Evolutionary conservation across 2,329 filamentous ascomycete genomes (phyloP), one percentile per base, ranked within the genome.

Genomic region (Nemania sp.): DNA sequence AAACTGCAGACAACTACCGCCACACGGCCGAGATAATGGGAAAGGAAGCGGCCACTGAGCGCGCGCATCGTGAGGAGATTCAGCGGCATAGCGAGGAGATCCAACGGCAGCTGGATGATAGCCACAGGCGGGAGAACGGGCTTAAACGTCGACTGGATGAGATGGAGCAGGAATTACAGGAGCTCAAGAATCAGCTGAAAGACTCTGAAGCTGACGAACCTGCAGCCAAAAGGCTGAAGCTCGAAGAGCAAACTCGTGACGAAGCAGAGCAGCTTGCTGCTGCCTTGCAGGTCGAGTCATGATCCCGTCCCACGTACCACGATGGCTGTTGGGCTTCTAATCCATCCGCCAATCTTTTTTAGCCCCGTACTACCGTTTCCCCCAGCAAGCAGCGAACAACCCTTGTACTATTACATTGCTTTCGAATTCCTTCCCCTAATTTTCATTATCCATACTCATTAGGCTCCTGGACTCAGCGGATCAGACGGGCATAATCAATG

Each of bases 131-230:
- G 30, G 91, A 95, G 71, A 89, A 91, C 54, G 88, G 86, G 52
- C 79, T 96, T 31, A 95, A 95, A 74, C 82, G 88, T 45, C 84
- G 89, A 45, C 77, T 96, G n/a, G 88, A 90, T 52, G 90, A 95
- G 62, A 76, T 91, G 37, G 89, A 93, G 67, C 78, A 80, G 31
- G 81, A 83, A 68, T 63, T 66, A 20, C 60, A 66, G 41, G 68
- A 70, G 9, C 62, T 69, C 8, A 68, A 69, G 39, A 61, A 45
- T 20, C 64, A 67, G 42, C 40, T 68, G 26, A 61, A 62, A 24
- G 61, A 64, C 2, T 50, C 61, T 12, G 66, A 67, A 43, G 54
- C 46, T 0, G 62, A 64, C 0, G 65, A 66, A 28, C 66, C 61
- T 31, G 60, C 58, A 28, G 59, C 62, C 3, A 69, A 69, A 56